Percentiles rank a stretch among this genome's conserved stretches.
These are phyloP conservation scores for Leptographium lundbergii DNA, from an alignment of 2,329 filamentous ascomycete genomes.

Conservation along the genomic window DNA sequence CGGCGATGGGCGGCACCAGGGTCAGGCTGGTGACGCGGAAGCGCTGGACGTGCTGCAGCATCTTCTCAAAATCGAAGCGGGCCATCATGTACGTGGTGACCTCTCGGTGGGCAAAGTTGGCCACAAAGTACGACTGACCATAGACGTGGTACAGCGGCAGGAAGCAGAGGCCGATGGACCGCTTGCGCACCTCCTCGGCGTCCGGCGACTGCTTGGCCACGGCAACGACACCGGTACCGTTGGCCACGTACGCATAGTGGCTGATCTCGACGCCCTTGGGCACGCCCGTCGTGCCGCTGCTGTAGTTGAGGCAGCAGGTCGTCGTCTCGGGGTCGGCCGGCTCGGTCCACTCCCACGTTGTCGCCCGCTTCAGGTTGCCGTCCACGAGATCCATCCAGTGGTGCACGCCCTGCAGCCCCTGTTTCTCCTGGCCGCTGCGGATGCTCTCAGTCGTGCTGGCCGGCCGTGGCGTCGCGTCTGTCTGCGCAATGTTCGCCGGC, in stretches of 20 bases:
- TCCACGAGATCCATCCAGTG: conserved; percentile 55
- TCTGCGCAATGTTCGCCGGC: conserved; percentile 17
- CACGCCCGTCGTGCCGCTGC: conserved; percentile 64
- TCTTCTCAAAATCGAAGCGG: conserved; percentile 60
- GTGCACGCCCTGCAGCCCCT: conserved; percentile 22
- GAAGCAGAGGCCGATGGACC: conserved; percentile 44
- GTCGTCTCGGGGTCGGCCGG: conserved; percentile 35
- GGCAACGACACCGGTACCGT: conserved; percentile 47
- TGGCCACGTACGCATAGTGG: conserved; percentile 66
- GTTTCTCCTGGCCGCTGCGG: conserved; percentile 5
- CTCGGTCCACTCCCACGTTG: conserved; percentile 50
- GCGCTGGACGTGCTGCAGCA: conserved; percentile 54
- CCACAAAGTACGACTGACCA: conserved; percentile 59
- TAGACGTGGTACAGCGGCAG: conserved; percentile 68
- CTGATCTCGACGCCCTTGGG: conserved; percentile 76
- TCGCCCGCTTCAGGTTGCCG: conserved; percentile 32
- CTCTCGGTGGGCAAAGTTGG: conserved; percentile 40
- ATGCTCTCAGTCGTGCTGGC: conserved; percentile 8
- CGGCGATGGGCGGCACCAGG: conserved; percentile 63
- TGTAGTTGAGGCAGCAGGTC: conserved; percentile 66
- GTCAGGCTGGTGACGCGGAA: conserved; percentile 55
- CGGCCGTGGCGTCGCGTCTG: conserved; percentile 6
- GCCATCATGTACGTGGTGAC: conserved; percentile 67
- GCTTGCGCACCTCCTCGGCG: conserved; percentile 31
- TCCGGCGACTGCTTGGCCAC: conserved; percentile 19